Evolutionary conservation across 2,329 filamentous ascomycete genomes (phyloP).

Genomic region (Curvularia eragrostidis): DNA sequence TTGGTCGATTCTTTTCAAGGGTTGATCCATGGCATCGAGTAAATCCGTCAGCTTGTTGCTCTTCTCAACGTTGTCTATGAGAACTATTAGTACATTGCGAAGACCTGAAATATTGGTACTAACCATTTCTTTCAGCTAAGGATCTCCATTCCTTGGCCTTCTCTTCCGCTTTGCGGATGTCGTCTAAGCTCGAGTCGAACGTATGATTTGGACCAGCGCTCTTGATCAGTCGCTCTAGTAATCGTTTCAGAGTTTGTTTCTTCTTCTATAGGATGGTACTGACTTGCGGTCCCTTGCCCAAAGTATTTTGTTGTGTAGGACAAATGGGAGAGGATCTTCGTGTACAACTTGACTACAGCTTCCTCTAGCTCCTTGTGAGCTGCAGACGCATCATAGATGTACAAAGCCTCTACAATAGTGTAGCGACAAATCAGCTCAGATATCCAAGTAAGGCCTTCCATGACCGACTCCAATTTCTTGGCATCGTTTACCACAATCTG

Average conservation of each 20-base stretch:
- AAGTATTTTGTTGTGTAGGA: not conserved
- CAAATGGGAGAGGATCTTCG: not conserved
- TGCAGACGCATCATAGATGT: constrained; percentile 8
- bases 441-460: constrained; percentile 19
- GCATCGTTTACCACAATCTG: not conserved
- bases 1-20: not conserved
- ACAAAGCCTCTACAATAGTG: constrained; percentile 15
- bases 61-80: not conserved
- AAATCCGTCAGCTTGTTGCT: not conserved
- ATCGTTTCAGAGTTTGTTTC: no score
- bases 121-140: not conserved
- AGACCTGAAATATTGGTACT: not conserved
- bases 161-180: not conserved
- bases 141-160: not conserved
- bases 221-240: not conserved
- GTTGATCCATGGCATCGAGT: not conserved
- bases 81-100: not conserved
- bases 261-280: not conserved
- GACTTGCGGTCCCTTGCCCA: not conserved
- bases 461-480: not conserved
- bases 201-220: not conserved
- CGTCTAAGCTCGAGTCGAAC: not conserved
- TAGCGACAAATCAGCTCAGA: constrained; percentile 20
- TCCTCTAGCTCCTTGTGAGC: not conserved
- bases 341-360: not conserved